Base-by-base conservation (phyloP, 345 rosid species). In the Lepidium sativum region DNA sequence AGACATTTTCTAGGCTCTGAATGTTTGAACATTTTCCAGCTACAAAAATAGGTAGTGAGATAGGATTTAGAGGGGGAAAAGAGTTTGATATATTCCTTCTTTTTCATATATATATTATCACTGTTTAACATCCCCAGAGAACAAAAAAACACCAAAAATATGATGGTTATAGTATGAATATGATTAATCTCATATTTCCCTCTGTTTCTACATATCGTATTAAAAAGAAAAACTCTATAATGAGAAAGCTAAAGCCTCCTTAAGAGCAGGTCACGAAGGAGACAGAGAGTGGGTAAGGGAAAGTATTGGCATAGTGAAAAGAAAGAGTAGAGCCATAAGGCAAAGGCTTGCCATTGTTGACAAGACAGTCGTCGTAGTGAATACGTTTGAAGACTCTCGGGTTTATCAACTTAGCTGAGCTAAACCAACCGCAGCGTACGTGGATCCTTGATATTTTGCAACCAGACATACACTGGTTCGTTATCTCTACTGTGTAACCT, bases 401-500 rank as follows among this genome's bases (percentile, higher is more conserved):
- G 74, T 92, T 87, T 48, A 92, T 56, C 74, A 84, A 80, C 3
- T 67, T 82, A 14, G 79, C 88, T 1, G 98, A 89, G 76, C 97
- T 92, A 67, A 92, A 92, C 98, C 97, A 87, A 41, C 97, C 96
- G 50, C 98, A 92, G 33, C 12, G 68, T 29, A 92, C 61, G 77
- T 89, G 98, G 32, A 92, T 84, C 27, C 76, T 52, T 1, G 88
- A 75, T 44, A 92, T 87, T 27, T 71, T 73, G 64, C 97, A 87
- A 6, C 97, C 98, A 6, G 87, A 76, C 42, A 68, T 70, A 51
- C 97, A 89, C 11, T 45, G 62, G 77, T 92, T 89, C 45, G 76
- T 63, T 20, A 92, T 84, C 81, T 89, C 90, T 3, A 89, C 98
- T 0, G 82, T 82, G 80, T 86, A 89, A 1, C 88, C 75, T 0